Evolutionary conservation across 2,329 filamentous ascomycete species (phyloP).

Genomic region (Macrophomina phaseolina): DNA sequence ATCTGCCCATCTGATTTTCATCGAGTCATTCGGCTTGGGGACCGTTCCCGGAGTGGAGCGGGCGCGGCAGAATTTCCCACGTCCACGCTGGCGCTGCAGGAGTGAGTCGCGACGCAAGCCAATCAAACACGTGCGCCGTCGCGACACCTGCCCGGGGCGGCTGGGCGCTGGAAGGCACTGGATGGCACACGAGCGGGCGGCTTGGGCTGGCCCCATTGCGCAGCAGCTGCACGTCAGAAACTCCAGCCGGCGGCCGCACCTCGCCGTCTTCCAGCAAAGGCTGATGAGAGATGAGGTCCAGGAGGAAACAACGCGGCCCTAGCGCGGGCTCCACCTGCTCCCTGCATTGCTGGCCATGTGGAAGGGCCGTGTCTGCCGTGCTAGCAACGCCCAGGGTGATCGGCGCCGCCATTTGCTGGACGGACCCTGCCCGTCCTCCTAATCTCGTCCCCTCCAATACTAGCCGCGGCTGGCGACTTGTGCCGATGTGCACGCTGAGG

Average conservation of each 20-base stretch:
- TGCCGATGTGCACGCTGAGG: not conserved
- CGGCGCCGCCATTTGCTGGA: slow-evolving; percentile 19
- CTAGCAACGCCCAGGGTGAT: slow-evolving; percentile 9
- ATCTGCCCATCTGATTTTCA: slow-evolving; percentile 22
- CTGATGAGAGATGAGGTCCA: not conserved
- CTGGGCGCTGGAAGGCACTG: too few species aligned
- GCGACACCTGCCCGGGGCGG: not conserved
- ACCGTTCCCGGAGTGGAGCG: slow-evolving; percentile 13
- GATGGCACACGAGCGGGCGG: too few species aligned
- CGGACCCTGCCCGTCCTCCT: slow-evolving; percentile 3
- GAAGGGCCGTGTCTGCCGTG: slow-evolving; percentile 7
- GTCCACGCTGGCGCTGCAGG: not conserved
- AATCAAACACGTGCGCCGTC: not conserved
- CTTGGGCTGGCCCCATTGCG: too few species aligned
- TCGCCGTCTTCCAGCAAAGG: too few species aligned
- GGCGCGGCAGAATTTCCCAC: slow-evolving; percentile 23
- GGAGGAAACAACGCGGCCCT: not conserved
- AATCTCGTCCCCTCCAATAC: slow-evolving; percentile 20
- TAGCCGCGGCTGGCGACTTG: not conserved
- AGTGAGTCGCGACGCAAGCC: not conserved
- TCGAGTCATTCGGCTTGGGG: slow-evolving; percentile 1
- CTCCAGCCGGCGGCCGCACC: too few species aligned
- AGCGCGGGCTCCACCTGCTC: slow-evolving; percentile 6
- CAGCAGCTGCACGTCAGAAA: too few species aligned
- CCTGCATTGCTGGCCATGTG: slow-evolving; percentile 17